Base-by-base conservation (phyloP, 345 rosid species). In the rapeseed (Brassica napus) region DNA sequence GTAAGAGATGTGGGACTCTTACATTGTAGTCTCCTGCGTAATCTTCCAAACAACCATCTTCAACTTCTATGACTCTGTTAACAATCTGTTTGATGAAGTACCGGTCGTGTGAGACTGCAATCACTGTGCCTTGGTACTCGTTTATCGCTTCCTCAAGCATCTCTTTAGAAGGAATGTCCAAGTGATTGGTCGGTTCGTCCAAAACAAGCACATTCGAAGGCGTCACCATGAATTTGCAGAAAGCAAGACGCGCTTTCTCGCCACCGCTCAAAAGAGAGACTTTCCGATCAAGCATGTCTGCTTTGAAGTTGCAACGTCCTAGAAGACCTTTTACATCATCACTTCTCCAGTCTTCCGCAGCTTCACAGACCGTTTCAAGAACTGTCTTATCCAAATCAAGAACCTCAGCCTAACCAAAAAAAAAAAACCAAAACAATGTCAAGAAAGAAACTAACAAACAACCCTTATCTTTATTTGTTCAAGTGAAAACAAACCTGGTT, bases 91-190 rank as follows among this genome's bases (percentile, higher is more conserved):
- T 54, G 60, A 54, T 54, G 60, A 94, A 94, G 87, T 91, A 94
- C 32, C 98, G 77, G 68, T 94, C 99, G 37, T 92, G 98, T 30
- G 99, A 92, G 63, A 94, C 93, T 8, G 97, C 85, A 18, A 94
- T 90, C 8, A 94, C 92, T 11, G 97, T 92, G 65, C 98, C 99
- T 16, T 69, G 74, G 79, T 94, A 94, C 82, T 92, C 98, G 37
- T 86, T 68, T 79, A 92, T 94, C 6, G 99, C 99, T 79, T 94
- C 98, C 98, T 94, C 98, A 6, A 94, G 98, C 98, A 94, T 94
- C 77, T 92, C 98, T 82, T 94, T 94, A 14, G 98, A 92, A 76
- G 98, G 97, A 66, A 94, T 94, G 85, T 92, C 98, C 76, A 94
- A 82, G 81, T 92, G 98, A 86, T 94, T 94, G 39, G 98, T 94